These are phyloP conservation scores for Lolium multiflorum DNA, from an alignment of 176 grass and related monocot species.

Conservation along the genomic window DNA sequence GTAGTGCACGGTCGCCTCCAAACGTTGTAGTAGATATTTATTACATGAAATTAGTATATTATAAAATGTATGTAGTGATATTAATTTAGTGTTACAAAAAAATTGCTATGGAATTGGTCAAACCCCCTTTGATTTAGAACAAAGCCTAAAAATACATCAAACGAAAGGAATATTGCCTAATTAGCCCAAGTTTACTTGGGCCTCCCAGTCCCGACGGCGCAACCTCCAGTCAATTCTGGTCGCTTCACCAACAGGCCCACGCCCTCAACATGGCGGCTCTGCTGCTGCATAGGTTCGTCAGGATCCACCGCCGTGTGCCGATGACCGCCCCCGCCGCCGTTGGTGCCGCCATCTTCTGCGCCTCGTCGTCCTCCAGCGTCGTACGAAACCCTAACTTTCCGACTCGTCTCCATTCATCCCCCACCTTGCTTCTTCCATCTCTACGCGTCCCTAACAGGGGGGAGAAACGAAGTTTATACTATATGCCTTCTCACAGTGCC, in stretches of 20 bases:
- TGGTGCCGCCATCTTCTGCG: conserved; percentile 62
- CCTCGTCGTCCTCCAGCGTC: conserved; percentile 37
- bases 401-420: conserved; percentile 43
- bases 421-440: neutral
- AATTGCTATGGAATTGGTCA: too few species aligned
- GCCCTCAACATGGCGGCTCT: conserved; percentile 61
- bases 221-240: too few species aligned
- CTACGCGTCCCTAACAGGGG: neutral
- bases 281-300: conserved; percentile 58
- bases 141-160: too few species aligned
- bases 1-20: too few species aligned
- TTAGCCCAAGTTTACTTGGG: too few species aligned
- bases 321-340: conserved; percentile 48
- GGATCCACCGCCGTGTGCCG: conserved; percentile 45
- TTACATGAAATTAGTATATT: too few species aligned
- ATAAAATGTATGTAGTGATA: too few species aligned
- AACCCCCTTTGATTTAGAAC: too few species aligned
- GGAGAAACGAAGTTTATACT: neutral
- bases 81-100: too few species aligned
- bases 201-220: too few species aligned
- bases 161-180: too few species aligned
- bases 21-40: too few species aligned
- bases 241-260: neutral
- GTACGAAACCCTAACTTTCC: conserved; percentile 40
- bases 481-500: conserved; percentile 22